These are phyloP conservation scores for Tremellales sp. DNA, from an alignment of 1,284 basidiomycete species.

Conservation along the genomic window DNA sequence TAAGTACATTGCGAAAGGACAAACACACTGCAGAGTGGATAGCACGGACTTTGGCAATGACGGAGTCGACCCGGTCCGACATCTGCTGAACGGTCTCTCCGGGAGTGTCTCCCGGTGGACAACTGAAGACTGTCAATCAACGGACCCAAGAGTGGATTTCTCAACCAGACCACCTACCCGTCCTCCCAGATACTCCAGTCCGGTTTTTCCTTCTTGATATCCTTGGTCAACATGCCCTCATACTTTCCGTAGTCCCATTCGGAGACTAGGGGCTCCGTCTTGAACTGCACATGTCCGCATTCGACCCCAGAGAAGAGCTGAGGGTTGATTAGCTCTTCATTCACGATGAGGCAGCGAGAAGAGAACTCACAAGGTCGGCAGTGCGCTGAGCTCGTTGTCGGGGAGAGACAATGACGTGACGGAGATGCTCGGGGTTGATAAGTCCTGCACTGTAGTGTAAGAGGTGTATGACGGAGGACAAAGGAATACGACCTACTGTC, in stretches of 20 bases:
- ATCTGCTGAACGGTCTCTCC: slow-evolving; percentile 80
- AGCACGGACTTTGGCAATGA: slow-evolving; percentile 70
- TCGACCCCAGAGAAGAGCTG: too few species aligned
- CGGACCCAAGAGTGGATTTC: not conserved
- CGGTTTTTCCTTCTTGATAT: slow-evolving; percentile 66
- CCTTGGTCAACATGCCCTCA: slow-evolving; percentile 70
- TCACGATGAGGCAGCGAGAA: not conserved
- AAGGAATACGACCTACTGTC: slow-evolving; percentile 60
- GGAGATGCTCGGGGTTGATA: slow-evolving; percentile 75
- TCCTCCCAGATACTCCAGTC: slow-evolving; percentile 78
- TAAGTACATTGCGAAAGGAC: not conserved
- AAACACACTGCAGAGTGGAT: slow-evolving; percentile 63
- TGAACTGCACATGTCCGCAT: too few species aligned
- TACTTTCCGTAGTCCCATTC: slow-evolving; percentile 91
- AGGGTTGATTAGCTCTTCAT: too few species aligned
- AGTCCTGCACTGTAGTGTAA: slow-evolving; percentile 55
- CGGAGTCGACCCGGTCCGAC: slow-evolving; percentile 67
- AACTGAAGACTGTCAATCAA: slow-evolving; percentile 51
- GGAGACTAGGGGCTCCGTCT: slow-evolving; percentile 43
- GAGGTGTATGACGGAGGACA: not conserved
- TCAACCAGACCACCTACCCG: slow-evolving; percentile 54
- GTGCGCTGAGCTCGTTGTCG: slow-evolving; percentile 77
- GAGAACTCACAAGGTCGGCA: slow-evolving; percentile 59
- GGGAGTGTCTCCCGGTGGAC: slow-evolving; percentile 59
- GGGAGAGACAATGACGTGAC: slow-evolving; percentile 75